Base-by-base conservation (phyloP, 1,284 basidiomycete species). In the Singerocomus inundabilis region DNA sequence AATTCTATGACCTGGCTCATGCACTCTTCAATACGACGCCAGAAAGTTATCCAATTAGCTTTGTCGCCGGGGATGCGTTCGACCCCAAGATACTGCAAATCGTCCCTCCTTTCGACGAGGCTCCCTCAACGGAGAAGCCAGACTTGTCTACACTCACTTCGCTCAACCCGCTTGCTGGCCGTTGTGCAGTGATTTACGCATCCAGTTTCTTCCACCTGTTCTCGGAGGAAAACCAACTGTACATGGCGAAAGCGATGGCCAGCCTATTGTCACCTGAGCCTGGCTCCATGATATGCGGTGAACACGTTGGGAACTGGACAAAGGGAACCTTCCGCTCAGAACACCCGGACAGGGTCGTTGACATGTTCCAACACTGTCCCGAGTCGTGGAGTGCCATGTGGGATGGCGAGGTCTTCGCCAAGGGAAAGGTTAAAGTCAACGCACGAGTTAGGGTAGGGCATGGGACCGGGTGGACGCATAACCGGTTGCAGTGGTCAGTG, bases 181-280 rank as follows among this genome's bases (percentile, higher is more conserved):
- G 56, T 12, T 59, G 66, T 40, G 57, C 66, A 1, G 59, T 64
- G 5, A 66, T 74, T 39, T 58, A 70, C 18, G 66, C 62, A 3
- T 46, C 63, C 0, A 55, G 61, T 2, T 61, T 74, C 25, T 73
- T 75, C 53, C 73, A 74, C 48, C 44, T 74, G 0, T 74, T 74
- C 48, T 54, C 57, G 1, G 61, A 74, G 44, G 67, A 62, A 8
- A 51, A 65, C 11, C 71, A 74, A 36, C 40, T 57, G 4, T 44
- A 54, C 16, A 49, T 71, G 34, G 73, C 70, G 2, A 55, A 49
- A 24, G 59, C 57, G 4, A 44, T 73, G 6, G 68, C 62, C 1
- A 60, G 67, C 4, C 53, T 75, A 2, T 57, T 76, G 37, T 62
- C 64, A 21, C 54, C 55, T 7, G 37, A 52, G n/a, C 57, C 60